These are phyloP conservation scores for Cyclospora cayetanensis DNA, from an alignment of 169 alveolate genomes.

Conservation along the genomic window DNA sequence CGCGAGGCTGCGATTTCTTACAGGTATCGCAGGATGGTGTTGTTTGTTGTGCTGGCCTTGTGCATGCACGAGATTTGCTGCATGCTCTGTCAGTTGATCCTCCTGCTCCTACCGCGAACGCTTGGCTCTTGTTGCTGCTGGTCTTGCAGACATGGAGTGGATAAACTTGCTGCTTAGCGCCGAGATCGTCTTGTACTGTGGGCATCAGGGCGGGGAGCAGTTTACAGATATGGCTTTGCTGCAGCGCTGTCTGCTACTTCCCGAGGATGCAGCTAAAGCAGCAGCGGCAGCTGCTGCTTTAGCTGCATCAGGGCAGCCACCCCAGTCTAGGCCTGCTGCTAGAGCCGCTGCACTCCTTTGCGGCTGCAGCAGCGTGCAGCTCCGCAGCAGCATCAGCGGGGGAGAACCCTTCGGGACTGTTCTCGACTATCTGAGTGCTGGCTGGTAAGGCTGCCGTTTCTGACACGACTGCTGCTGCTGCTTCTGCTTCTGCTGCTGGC, in stretches of 20 bases:
- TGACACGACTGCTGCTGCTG: not conserved
- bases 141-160: slow-evolving; percentile 63
- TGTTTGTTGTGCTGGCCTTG: not conserved
- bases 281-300: not conserved
- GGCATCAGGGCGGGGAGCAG: slow-evolving; percentile 84
- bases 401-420: slow-evolving; percentile 28
- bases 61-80: not conserved
- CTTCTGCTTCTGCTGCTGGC: slow-evolving; percentile 37
- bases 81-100: not conserved
- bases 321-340: slow-evolving; percentile 55
- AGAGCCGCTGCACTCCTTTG: slow-evolving; percentile 76
- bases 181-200: slow-evolving; percentile 79
- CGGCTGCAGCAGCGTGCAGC: slow-evolving; percentile 82
- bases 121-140: slow-evolving; percentile 51
- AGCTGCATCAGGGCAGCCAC: not conserved
- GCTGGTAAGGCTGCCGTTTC: not conserved
- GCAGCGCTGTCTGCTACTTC: slow-evolving; percentile 70
- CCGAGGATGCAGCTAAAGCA: not conserved
- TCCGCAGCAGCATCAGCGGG: slow-evolving; percentile 51
- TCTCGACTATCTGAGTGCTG: slow-evolving; percentile 11
- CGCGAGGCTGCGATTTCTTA: too few relatives aligned
- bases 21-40: too few relatives aligned
- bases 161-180: slow-evolving; percentile 27
- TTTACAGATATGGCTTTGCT: slow-evolving; percentile 72
- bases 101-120: slow-evolving; percentile 45